These are phyloP conservation scores for Yamadazyma mexicana DNA, from an alignment of 1,139 yeast species.

Conservation along the genomic window DNA sequence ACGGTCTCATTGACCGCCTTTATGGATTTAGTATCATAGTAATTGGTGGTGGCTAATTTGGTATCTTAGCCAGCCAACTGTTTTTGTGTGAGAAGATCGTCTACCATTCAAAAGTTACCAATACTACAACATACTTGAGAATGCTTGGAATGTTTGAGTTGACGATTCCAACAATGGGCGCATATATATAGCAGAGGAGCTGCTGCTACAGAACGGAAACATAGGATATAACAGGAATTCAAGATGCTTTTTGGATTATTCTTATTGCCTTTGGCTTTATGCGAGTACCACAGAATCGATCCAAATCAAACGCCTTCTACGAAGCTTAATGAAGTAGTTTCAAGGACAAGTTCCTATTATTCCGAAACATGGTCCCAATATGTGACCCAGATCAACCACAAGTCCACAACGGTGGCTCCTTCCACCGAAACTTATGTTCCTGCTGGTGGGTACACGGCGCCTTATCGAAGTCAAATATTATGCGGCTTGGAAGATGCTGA, in stretches of 20 bases:
- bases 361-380: slow-evolving; percentile 4
- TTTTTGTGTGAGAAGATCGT: slow-evolving; percentile 1
- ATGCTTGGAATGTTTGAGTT: not conserved
- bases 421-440: slow-evolving; percentile 1
- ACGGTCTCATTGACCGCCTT: no score
- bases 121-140: not conserved
- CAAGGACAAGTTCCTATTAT: not conserved
- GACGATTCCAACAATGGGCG: not conserved
- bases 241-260: slow-evolving; percentile 1
- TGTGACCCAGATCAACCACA: slow-evolving; percentile 2
- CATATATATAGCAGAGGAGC: not conserved
- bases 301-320: slow-evolving; percentile 4
- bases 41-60: not conserved
- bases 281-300: slow-evolving; percentile 3
- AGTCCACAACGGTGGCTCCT: not conserved
- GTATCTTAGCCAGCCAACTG: slow-evolving; percentile 3
- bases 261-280: not conserved
- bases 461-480: slow-evolving; percentile 6
- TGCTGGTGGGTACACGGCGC: slow-evolving; percentile 1
- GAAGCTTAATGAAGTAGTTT: not conserved
- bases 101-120: not conserved
- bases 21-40: no score
- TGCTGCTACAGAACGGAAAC: not conserved
- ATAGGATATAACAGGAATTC: no score
- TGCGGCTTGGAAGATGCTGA: slow-evolving; percentile 7